A percentile compares a stretch with the other conserved stretches of the same genome.
Conservation (phyloP, 2,329 filamentous ascomycete species). For the Chaetomiaceae sp. region DNA sequence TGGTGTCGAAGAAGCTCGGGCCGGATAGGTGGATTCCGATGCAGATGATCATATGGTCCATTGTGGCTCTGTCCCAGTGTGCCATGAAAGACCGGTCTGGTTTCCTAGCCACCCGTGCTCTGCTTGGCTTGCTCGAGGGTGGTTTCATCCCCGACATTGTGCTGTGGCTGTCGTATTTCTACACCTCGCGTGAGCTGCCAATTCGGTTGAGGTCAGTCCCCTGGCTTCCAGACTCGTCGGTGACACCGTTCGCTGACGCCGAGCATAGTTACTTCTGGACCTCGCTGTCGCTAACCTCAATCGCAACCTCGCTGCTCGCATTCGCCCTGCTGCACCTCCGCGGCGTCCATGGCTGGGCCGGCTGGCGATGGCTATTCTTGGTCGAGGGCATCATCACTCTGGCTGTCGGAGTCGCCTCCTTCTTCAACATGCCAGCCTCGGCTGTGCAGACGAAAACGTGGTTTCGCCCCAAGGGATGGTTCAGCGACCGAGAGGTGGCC, state of each 20-base stretch:
- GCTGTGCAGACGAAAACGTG: constrained; percentile 43
- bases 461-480: constrained; percentile 49
- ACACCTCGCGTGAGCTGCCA: constrained; percentile 30
- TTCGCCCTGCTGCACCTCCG: constrained; percentile 34
- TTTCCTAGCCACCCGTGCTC: constrained; percentile 21
- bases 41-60: constrained; percentile 26
- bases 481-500: constrained; percentile 48
- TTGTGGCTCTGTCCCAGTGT: constrained; percentile 24
- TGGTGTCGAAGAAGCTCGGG: constrained; percentile 46
- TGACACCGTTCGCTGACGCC: not conserved
- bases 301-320: constrained; percentile 26
- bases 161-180: constrained; percentile 27
- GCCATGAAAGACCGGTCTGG: constrained; percentile 13
- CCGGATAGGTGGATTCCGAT: constrained; percentile 28
- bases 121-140: constrained; percentile 26
- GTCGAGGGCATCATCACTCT: constrained; percentile 52
- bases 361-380: constrained; percentile 47
- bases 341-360: constrained; percentile 32
- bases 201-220: constrained; percentile 31
- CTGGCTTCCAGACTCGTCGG: not conserved
- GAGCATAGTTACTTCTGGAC: constrained; percentile 33
- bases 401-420: constrained; percentile 42
- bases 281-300: not conserved
- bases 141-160: constrained; percentile 27
- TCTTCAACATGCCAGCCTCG: constrained; percentile 47